phyloP scores from a whole-genome alignment of 495 filamentous ascomycete genomes.

The Neurospora sp. region DNA sequence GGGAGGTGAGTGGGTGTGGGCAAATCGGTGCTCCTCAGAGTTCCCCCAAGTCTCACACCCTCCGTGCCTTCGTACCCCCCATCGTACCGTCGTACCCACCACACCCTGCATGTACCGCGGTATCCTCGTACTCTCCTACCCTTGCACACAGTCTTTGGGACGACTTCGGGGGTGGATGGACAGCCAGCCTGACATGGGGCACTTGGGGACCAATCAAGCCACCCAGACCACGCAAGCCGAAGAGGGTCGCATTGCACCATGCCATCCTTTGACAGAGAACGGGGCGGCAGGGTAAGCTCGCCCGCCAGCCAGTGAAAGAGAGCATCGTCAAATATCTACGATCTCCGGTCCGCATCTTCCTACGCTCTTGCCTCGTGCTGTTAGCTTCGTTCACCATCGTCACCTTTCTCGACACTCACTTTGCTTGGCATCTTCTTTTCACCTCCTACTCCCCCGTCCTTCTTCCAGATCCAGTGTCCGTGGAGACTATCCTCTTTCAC shows the following conservation, averaged over 20 bases:
- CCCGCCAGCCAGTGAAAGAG: not conserved
- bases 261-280: slow-evolving; percentile 18
- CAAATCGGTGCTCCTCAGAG: not conserved
- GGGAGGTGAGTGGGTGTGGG: not conserved
- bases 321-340: slow-evolving; percentile 25
- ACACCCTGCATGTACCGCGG: not conserved
- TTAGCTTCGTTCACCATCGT: slow-evolving; percentile 12
- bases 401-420: slow-evolving; percentile 24
- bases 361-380: slow-evolving; percentile 10
- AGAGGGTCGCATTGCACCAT: slow-evolving; percentile 14
- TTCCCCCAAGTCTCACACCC: not conserved
- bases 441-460: slow-evolving; percentile 10
- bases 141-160: not conserved
- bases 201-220: slow-evolving; percentile 21
- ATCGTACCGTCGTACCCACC: not conserved
- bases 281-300: slow-evolving; percentile 20
- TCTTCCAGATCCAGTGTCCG: slow-evolving; percentile 2
- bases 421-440: slow-evolving; percentile 6
- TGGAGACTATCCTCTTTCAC: slow-evolving; percentile 5
- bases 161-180: not conserved
- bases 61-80: not conserved
- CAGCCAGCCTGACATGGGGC: slow-evolving; percentile 21
- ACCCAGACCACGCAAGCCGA: slow-evolving; percentile 22
- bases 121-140: not conserved
- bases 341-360: slow-evolving; percentile 19